Base-by-base conservation (phyloP, 305 asterid species). In the Caryopteris hybrid region DNA sequence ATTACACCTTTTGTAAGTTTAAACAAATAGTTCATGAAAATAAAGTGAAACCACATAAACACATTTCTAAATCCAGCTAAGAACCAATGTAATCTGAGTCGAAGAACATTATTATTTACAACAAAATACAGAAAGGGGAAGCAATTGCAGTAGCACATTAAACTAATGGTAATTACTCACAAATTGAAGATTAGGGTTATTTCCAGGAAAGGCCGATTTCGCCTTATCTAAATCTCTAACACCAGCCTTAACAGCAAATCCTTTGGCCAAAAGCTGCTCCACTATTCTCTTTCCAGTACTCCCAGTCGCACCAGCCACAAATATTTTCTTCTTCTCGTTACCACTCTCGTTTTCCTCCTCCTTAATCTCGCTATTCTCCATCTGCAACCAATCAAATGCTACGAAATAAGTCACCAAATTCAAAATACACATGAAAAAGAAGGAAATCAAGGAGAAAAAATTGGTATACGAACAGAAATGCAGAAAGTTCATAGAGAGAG, bases 231-330 rank as follows among this genome's bases (percentile, higher is more conserved):
- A 59, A 68, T 93, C 96, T 39, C 95, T 86, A 16, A 91, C 97
- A 3, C 95, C 99, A 52, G 99, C 97, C 76, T 85, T 88, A 34
- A 93, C 97, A 60, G 90, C 86, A 82, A 93, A 90, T 0, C 99
- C 97, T 74, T 83, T 94, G 13, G 90, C 88, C 84, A 94, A 71
- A 60, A 94, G 94, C 86, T 91, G 96, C 77, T 87, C 96, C 73
- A 91, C 99, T n/a, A 93, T 85, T 83, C 97, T 84, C 84, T 86
- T 91, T 6, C 99, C 99, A 14, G 97, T 93, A 76, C 76, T 91
- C 42, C 99, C 99, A 25, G 95, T 82, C 4, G 99, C 99, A 33
- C 99, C 99, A 2, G 96, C 99, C 34, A 93, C 97, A 72, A 88
- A 93, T 16, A 93, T 77, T 55, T 77, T 93, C 88, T 84, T 93